phyloP scores from a whole-genome alignment of 345 rosid species.

The Sonneratia alba region DNA sequence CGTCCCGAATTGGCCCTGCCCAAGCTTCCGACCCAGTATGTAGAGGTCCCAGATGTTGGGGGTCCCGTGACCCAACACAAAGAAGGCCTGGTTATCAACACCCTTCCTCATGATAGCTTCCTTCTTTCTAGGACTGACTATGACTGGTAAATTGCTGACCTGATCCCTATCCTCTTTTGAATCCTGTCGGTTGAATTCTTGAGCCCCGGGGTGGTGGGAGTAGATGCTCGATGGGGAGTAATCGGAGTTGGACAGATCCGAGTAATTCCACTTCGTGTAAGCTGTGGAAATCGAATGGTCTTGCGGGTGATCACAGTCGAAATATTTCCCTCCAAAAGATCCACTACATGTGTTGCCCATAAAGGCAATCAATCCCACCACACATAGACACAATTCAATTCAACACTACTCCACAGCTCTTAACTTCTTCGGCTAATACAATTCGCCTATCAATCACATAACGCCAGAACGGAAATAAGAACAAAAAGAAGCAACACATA shows the following conservation, averaged over 20 bases:
- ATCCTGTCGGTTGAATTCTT: conserved; percentile 19
- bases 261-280: conserved; percentile 20
- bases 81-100: conserved; percentile 55
- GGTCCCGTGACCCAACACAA: conserved; percentile 84
- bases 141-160: conserved; percentile 10
- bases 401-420: neutral
- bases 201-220: conserved; percentile 22
- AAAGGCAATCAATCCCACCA: conserved; percentile 36
- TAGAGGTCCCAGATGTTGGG: conserved; percentile 75
- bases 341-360: conserved; percentile 99
- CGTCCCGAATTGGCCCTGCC: conserved; percentile 96
- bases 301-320: conserved; percentile 59
- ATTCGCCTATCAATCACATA: neutral
- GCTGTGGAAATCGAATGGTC: conserved; percentile 24
- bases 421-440: conserved; percentile 10
- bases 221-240: conserved; percentile 38
- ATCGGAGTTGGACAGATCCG: conserved; percentile 30
- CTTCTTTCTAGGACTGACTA: conserved; percentile 34
- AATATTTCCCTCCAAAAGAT: conserved; percentile 65
- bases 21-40: conserved; percentile 77
- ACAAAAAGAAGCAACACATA: neutral
- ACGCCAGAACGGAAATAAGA: neutral
- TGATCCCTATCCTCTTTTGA: conserved; percentile 21
- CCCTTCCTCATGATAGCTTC: conserved; percentile 63
- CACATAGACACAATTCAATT: neutral